Conservation (phyloP, 345 rosid species). For the Citrus inodora region DNA sequence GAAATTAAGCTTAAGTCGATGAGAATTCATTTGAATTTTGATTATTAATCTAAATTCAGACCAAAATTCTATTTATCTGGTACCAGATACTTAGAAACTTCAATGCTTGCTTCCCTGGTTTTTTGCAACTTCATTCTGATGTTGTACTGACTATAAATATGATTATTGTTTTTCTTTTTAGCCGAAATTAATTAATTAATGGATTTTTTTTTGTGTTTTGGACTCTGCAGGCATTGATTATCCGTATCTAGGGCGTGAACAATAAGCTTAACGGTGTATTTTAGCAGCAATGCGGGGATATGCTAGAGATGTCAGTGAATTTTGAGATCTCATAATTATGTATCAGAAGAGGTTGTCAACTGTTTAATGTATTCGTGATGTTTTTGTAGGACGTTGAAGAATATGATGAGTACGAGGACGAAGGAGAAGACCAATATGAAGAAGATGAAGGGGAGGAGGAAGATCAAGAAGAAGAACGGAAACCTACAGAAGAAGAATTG, state of each 20-base stretch:
- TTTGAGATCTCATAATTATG: background rate
- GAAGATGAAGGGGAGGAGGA: constrained; percentile 32
- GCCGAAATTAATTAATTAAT: background rate
- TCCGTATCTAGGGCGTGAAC: background rate
- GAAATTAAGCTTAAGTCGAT: background rate
- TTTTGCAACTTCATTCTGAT: background rate
- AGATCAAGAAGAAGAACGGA: constrained; percentile 31
- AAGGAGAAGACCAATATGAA: constrained; percentile 34
- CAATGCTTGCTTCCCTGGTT: background rate
- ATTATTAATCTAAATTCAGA: background rate
- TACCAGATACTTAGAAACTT: background rate
- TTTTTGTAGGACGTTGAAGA: constrained; percentile 36
- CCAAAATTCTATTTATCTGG: background rate
- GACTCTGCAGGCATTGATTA: constrained; percentile 11
- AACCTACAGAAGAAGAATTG: constrained; percentile 50
- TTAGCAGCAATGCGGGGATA: constrained; percentile 41
- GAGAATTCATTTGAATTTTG: background rate
- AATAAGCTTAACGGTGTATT: background rate
- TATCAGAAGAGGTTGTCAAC: background rate
- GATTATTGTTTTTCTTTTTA: background rate
- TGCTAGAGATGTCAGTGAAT: constrained; percentile 40
- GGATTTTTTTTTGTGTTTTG: background rate
- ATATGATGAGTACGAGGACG: constrained; percentile 54
- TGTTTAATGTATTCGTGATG: background rate
- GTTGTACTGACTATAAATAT: background rate